These are phyloP conservation scores for Backusella mclennaniae DNA, from an alignment of 192 early-diverging fungal genomes.

Conservation along the genomic window DNA sequence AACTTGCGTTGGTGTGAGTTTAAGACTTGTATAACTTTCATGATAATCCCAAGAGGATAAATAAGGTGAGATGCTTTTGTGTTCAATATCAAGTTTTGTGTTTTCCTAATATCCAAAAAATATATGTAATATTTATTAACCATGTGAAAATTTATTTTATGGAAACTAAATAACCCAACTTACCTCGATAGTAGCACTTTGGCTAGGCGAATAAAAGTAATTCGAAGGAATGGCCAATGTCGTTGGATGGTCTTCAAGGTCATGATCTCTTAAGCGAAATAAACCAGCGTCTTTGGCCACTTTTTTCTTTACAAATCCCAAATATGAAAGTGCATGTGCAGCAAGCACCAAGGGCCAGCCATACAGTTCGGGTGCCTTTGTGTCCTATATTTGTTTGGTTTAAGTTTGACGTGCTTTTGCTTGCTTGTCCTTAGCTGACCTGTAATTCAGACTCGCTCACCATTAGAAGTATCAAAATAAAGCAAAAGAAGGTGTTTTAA, in stretches of 20 bases:
- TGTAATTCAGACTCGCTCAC: not conserved
- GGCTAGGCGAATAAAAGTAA: conserved; percentile 9
- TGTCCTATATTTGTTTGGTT: not conserved
- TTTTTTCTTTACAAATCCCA: conserved; percentile 26
- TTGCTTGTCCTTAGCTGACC: not conserved
- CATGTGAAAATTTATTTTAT: not conserved
- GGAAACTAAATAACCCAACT: not conserved
- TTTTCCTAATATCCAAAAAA: not conserved
- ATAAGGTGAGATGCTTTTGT: conserved; percentile 23
- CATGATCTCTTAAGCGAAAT: conserved; percentile 27
- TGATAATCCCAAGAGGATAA: conserved; percentile 46
- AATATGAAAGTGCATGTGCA: conserved; percentile 31
- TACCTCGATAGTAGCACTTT: not conserved
- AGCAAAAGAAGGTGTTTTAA: too few relatives aligned
- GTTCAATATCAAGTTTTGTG: not conserved
- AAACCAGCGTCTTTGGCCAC: conserved; percentile 33
- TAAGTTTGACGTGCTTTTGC: not conserved
- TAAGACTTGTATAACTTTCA: conserved; percentile 33
- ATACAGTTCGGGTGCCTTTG: conserved; percentile 33
- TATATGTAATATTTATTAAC: not conserved
- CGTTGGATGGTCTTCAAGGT: conserved; percentile 30
- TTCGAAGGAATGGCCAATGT: conserved; percentile 35
- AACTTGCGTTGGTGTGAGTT: conserved; percentile 39
- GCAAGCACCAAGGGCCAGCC: conserved; percentile 35
- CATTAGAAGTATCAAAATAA: not conserved